Percentiles rank a stretch among this genome's conserved stretches.
Evolutionary conservation across 2,329 filamentous ascomycete species (phyloP).

Genomic region (Plectosphaerella cucumerina): DNA sequence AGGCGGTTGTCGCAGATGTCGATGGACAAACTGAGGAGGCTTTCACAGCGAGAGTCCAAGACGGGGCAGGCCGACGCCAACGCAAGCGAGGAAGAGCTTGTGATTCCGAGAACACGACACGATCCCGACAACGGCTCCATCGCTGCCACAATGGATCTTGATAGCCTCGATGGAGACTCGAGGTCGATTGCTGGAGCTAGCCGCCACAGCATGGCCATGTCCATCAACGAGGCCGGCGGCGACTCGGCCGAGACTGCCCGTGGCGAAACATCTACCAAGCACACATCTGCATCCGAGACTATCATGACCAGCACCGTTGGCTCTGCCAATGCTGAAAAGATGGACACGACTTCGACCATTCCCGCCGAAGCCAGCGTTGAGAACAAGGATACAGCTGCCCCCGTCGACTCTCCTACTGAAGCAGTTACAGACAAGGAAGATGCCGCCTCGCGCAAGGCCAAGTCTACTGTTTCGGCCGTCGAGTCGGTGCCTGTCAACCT

Average conservation of each 20-base stretch:
- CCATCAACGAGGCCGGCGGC: conserved; percentile 18
- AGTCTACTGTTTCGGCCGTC: conserved; percentile 33
- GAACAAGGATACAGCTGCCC: conserved; percentile 2
- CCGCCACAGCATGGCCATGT: conserved; percentile 32
- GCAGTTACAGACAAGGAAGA: conserved; percentile 7
- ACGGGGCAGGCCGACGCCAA: conserved; percentile 16
- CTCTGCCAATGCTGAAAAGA: conserved; percentile 11
- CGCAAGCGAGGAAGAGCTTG: conserved; percentile 43
- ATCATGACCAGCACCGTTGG: conserved; percentile 21
- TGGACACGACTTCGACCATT: conserved; percentile 6
- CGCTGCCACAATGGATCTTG: conserved; percentile 53
- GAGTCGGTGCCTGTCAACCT: conserved; percentile 43
- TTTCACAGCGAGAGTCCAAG: conserved; percentile 25
- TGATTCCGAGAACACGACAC: conserved; percentile 25
- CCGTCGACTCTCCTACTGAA: conserved; percentile 4
- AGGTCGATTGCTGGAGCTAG: conserved; percentile 20
- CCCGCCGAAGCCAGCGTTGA: conserved; percentile 15
- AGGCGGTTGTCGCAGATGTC: conserved; percentile 47
- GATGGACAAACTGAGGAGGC: conserved; percentile 27
- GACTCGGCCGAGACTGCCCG: conserved; percentile 18
- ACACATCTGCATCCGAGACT: conserved; percentile 20
- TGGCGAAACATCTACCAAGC: too few species aligned
- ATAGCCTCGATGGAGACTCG: conserved; percentile 38
- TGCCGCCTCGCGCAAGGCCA: conserved; percentile 21
- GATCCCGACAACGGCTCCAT: conserved; percentile 47